Base-by-base conservation (phyloP, 495 filamentous ascomycete genomes). In the Lophiotrema nucula region DNA sequence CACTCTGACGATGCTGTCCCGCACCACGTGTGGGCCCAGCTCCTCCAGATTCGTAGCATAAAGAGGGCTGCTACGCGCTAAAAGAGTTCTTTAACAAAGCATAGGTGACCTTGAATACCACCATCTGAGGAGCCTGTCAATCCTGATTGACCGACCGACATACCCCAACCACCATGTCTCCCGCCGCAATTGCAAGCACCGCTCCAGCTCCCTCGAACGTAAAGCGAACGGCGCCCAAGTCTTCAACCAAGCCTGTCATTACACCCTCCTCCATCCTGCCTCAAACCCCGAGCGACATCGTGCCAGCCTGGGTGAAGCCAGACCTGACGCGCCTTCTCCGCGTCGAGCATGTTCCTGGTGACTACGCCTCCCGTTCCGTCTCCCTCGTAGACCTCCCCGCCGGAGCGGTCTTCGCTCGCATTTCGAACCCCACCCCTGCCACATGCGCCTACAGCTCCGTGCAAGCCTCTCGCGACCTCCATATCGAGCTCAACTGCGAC, bases 401-500 rank as follows among this genome's bases (percentile, higher is more conserved):
- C 3, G 86, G 83, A 54, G 80, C 70, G 24, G 69, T 76, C 37
- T 88, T 84, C 67, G 77, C 83, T 47, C 80, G 81, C 12, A 87
- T 83, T 56, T 82, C 82, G 5, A 60, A n/a, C 47, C 53, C 62
- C 13, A 67, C 56, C 13, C 58, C 68, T 13, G 79, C 76, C 53
- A 48, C 65, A 3, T 60, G 68, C 45, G 85, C 86, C 21, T 89
- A 88, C 70, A 82, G 83, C 12, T 86, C 81, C 13, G 86, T 90
- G 18, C 87, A 90, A 67, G 81, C 79, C 26, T 80, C 80, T 25
- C 69, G 62, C 37, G 69, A 83, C 67, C 73, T 71, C 52, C 86
- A 90, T 72, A 77, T 89, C 68, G 82, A 89, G 67, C 77, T 90
- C 33, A 89, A 90, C 73, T 84, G 79, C 58, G 87, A 89, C 65